A percentile compares a stretch with the other conserved stretches of the same genome.
Evolutionary conservation across 148 eudicot genomes (phyloP).

Genomic region (Diospyros kaki): DNA sequence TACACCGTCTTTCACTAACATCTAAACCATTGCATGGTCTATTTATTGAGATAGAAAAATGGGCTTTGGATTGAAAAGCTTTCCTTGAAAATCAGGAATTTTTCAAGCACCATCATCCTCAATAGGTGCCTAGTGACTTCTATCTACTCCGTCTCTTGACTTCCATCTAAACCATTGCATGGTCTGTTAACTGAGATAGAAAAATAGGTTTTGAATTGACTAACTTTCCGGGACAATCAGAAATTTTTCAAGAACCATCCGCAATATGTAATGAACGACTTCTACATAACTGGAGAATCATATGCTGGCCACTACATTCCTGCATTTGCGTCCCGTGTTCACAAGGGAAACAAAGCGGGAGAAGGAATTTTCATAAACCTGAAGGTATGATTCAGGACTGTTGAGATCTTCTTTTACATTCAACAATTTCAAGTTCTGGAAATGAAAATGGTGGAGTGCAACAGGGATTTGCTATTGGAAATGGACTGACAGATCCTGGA

Average conservation of each 20-base stretch:
- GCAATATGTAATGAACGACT: constrained; percentile 60
- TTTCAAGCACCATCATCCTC: constrained; percentile 26
- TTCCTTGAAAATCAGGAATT: too few species aligned
- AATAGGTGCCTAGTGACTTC: constrained; percentile 61
- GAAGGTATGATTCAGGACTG: constrained; percentile 36
- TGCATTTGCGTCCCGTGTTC: constrained; percentile 78
- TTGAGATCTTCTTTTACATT: not conserved
- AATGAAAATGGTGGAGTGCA: not conserved
- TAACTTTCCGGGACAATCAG: constrained; percentile 18
- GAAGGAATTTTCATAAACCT: constrained; percentile 67
- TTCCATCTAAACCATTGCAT: too few species aligned
- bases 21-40: too few species aligned
- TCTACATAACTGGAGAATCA: constrained; percentile 84
- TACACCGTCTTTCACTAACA: too few species aligned
- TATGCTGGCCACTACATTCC: constrained; percentile 96
- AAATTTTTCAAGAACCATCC: constrained; percentile 76
- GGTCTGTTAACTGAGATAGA: too few species aligned
- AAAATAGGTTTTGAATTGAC: not conserved
- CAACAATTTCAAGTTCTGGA: not conserved
- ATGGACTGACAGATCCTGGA: constrained; percentile 76
- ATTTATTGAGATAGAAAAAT: too few species aligned
- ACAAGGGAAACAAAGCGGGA: constrained; percentile 69
- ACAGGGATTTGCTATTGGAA: constrained; percentile 88
- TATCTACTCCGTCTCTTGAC: constrained; percentile 3
- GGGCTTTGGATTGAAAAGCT: too few species aligned